A percentile compares a stretch with the other conserved stretches of the same genome.
Evolutionary conservation across 495 filamentous ascomycete genomes (phyloP).

Genomic region (Aspergillus funiculosus): DNA sequence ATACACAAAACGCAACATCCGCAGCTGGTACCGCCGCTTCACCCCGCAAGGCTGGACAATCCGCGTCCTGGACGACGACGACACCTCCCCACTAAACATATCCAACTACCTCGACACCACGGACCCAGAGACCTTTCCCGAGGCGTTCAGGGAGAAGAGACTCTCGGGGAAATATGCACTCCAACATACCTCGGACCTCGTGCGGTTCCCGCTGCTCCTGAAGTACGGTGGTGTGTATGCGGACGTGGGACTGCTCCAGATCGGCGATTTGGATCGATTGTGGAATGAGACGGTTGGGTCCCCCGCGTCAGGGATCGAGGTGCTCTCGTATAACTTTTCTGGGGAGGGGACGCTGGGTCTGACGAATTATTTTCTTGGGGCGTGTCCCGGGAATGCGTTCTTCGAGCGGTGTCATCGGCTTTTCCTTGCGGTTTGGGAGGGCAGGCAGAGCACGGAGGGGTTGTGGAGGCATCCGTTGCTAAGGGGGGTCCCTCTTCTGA

Average conservation of each 20-base stretch:
- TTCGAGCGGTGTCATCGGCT: conserved; percentile 47
- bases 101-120: conserved; percentile 42
- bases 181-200: conserved; percentile 53
- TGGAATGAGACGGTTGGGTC: conserved; percentile 45
- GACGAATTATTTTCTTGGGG: conserved; percentile 47
- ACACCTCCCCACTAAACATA: conserved; percentile 42
- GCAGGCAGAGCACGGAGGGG: conserved; percentile 46
- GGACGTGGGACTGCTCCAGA: conserved; percentile 50
- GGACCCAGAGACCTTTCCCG: conserved; percentile 40
- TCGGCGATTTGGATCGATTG: conserved; percentile 48
- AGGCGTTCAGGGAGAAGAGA: conserved; percentile 41
- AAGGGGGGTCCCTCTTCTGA: conserved; percentile 19
- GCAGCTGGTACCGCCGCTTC: conserved; percentile 51
- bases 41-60: conserved; percentile 47
- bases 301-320: conserved; percentile 39
- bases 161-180: conserved; percentile 42
- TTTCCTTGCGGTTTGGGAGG: conserved; percentile 45
- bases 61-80: conserved; percentile 43
- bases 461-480: conserved; percentile 46
- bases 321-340: conserved; percentile 42
- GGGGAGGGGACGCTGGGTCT: conserved; percentile 28
- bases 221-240: conserved; percentile 53
- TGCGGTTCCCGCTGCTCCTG: conserved; percentile 49
- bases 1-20: conserved; percentile 50
- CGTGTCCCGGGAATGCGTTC: conserved; percentile 37